Evolutionary conservation across 192 early-diverging fungal genomes (phyloP).

Genomic region (Entomortierella chlamydospora): DNA sequence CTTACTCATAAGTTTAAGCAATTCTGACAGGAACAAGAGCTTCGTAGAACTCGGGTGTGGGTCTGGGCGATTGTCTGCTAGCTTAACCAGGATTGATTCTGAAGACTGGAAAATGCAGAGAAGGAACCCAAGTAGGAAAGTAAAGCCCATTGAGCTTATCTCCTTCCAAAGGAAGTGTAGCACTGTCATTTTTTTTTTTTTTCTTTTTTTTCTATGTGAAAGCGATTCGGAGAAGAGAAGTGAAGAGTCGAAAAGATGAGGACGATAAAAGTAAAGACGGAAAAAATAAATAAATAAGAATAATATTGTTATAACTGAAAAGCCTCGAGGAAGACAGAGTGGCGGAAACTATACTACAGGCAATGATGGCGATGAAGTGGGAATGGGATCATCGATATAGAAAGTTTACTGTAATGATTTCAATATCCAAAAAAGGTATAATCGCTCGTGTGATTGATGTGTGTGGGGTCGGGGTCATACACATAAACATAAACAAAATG

Average conservation of each 20-base stretch:
- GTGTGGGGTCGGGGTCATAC: no score
- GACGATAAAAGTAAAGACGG: no score
- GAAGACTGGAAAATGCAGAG: constrained; percentile 56
- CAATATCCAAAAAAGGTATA: no score
- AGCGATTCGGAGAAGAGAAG: not conserved
- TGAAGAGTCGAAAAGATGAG: not conserved
- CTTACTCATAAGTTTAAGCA: constrained; percentile 52
- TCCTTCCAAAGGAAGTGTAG: constrained; percentile 14
- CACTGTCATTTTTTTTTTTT: constrained; percentile 2
- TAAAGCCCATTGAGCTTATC: constrained; percentile 37
- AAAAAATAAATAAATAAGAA: not conserved
- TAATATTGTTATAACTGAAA: not conserved
- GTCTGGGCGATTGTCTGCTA: constrained; percentile 48
- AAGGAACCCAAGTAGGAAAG: constrained; percentile 47
- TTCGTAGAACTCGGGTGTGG: constrained; percentile 54
- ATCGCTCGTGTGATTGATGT: no score
- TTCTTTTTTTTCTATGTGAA: not conserved
- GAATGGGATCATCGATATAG: no score
- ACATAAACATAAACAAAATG: no score
- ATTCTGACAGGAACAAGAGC: constrained; percentile 49
- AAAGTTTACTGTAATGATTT: no score
- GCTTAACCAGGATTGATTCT: constrained; percentile 52
- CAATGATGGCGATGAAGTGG: no score
- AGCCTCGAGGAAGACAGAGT: no score
- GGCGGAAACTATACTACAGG: no score